phyloP scores from a whole-genome alignment of 371 early-diverging fungal genomes.

The Rhizomucor miehei region DNA sequence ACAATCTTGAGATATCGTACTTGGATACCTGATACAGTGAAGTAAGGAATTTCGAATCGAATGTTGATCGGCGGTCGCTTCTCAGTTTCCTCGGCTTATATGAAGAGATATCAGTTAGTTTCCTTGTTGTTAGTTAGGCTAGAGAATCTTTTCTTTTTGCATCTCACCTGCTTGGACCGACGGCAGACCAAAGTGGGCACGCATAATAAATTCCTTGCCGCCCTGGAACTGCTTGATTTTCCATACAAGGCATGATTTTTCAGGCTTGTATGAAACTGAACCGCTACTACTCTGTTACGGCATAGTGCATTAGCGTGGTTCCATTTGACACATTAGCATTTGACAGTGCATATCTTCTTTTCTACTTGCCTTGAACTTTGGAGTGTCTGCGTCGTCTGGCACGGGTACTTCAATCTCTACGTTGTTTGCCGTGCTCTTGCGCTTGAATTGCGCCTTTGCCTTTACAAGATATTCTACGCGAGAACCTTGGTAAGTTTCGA shows the following conservation, averaged over 20 bases:
- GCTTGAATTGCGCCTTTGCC: constrained; percentile 96
- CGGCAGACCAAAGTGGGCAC: constrained; percentile 96
- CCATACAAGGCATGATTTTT: constrained; percentile 93
- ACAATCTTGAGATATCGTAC: constrained; percentile 98
- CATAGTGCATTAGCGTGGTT: neutral
- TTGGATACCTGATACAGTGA: constrained; percentile 96
- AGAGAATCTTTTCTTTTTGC: neutral
- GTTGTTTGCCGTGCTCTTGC: constrained; percentile 95
- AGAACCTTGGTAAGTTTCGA: constrained; percentile 90
- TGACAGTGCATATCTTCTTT: neutral
- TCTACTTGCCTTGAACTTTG: constrained; percentile 85
- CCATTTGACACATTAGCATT: neutral
- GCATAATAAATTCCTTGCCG: constrained; percentile 92
- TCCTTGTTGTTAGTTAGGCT: neutral
- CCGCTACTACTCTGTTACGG: constrained; percentile 72
- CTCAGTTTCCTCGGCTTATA: constrained; percentile 82
- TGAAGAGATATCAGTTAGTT: neutral
- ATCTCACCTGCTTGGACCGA: constrained; percentile 83
- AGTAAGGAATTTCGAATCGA: constrained; percentile 98
- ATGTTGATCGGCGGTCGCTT: constrained; percentile 95
- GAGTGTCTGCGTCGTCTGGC: constrained; percentile 95
- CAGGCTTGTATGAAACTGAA: constrained; percentile 92
- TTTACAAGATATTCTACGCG: constrained; percentile 96
- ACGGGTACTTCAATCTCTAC: constrained; percentile 97
- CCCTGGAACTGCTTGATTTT: constrained; percentile 98